Evolutionary conservation across 805 yeast species (phyloP), one percentile per base, ranked within the genome.

Genomic region (Candida insectorum): DNA sequence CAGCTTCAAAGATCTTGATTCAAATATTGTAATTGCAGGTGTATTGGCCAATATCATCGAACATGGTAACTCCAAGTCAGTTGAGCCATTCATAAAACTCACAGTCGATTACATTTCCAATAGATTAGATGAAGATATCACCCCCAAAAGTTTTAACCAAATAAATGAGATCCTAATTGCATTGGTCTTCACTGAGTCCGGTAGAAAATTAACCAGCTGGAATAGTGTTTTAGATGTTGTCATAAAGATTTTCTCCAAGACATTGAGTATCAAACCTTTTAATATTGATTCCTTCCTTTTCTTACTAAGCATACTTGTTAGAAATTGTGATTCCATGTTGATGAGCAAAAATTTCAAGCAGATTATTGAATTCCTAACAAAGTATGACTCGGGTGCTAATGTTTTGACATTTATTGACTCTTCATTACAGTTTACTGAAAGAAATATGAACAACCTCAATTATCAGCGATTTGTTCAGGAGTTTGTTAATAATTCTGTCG

Each of bases 111-210:
- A 24, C 13, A 15, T 27, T n/a, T 9, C 16, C 10, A 10, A n/a
- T 11, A 19, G 17, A 17, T 9, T 23, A 25, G 15, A 21, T 4
- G 11, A 22, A 9, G 6, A 11, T 10, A 12, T 21, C 14, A 12
- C 8, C 5, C 13, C 15, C 4, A 21, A 24, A n/a, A 12, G 19
- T 13, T 34, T 41, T 12, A 30, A 16, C 6, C 36, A 35, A 13
- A 49, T 64, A 4, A 36, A 60, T 3, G 71, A 69, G 41, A 34
- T 79, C 2, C 44, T 79, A 25, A 52, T 70, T 0, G 54, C 80
- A 0, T 50, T 82, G 31, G 52, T 70, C 0, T 84, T 80, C 55
- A 78, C 85, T 3, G 89, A 82, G 39, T 77, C 86, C 29, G 93
- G 93, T 47, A 71, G 57, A 39, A 81, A 79, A 47, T 69, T 81